Conservation (phyloP, 352 stramenopile species). For the Phytophthora litchii region DNA sequence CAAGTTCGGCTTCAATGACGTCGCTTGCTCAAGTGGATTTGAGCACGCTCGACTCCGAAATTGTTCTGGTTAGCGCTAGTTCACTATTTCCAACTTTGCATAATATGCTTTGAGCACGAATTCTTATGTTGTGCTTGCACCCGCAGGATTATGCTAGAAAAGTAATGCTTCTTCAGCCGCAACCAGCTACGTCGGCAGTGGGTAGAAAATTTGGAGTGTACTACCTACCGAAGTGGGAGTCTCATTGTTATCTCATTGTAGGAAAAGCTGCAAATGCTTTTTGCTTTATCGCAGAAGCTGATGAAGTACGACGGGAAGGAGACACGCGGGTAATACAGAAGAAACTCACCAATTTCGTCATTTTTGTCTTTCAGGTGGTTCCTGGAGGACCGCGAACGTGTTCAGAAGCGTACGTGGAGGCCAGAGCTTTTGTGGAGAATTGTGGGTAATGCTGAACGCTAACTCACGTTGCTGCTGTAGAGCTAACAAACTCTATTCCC, state of each 20-base stretch:
- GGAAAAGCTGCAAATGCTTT: slow-evolving; percentile 49
- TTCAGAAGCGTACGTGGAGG: slow-evolving; percentile 19
- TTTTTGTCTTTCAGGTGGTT: slow-evolving; percentile 31
- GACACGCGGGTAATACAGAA: background rate
- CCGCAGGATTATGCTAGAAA: slow-evolving; percentile 42
- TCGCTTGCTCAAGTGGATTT: slow-evolving; percentile 41
- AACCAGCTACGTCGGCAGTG: slow-evolving; percentile 27
- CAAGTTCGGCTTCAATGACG: slow-evolving; percentile 36
- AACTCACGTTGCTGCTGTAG: slow-evolving; percentile 6
- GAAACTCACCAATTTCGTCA: slow-evolving; percentile 1
- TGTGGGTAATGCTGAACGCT: background rate
- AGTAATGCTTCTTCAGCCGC: slow-evolving; percentile 40
- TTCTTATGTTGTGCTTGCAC: background rate
- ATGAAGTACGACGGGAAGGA: slow-evolving; percentile 24
- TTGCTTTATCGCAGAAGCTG: slow-evolving; percentile 44
- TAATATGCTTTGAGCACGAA: background rate
- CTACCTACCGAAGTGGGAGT: background rate
- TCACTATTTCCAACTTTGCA: background rate
- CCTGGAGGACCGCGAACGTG: slow-evolving; percentile 34
- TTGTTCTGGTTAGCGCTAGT: slow-evolving; percentile 29
- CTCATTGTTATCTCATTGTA: slow-evolving; percentile 4
- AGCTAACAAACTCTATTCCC: background rate
- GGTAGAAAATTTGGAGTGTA: background rate
- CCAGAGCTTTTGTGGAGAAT: background rate
- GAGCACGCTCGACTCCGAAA: slow-evolving; percentile 28